A percentile compares a stretch with the other conserved stretches of the same genome.
phyloP scores from a whole-genome alignment of 345 rosid genomes.

The Gossypium rotundifolium region DNA sequence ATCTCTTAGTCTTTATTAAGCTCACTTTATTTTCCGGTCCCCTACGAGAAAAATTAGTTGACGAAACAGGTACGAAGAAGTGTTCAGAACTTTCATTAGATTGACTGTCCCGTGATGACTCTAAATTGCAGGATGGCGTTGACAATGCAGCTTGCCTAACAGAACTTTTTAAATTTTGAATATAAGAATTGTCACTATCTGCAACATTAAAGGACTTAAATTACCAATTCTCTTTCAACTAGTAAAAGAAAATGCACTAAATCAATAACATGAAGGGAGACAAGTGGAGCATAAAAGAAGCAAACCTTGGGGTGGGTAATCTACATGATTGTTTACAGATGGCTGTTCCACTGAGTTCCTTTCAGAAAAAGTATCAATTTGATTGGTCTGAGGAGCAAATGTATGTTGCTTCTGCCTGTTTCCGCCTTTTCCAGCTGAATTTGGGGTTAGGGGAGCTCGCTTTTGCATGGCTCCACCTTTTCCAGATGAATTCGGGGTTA shows the following conservation, averaged over 20 bases:
- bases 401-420: conserved; percentile 33
- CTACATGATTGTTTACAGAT: conserved; percentile 36
- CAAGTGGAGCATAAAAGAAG: conserved; percentile 11
- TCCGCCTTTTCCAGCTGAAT: conserved; percentile 76
- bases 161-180: conserved; percentile 80
- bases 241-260: not conserved
- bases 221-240: not conserved
- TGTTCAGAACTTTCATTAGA: conserved; percentile 79
- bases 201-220: conserved; percentile 27
- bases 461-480: conserved; percentile 73
- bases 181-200: conserved; percentile 58
- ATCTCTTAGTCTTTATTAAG: conserved; percentile 44
- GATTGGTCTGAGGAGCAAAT: conserved; percentile 46
- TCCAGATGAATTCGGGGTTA: conserved; percentile 86
- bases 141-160: conserved; percentile 87
- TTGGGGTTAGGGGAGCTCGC: conserved; percentile 31
- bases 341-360: conserved; percentile 53
- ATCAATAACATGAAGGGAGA: not conserved
- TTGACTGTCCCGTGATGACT: conserved; percentile 63
- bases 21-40: conserved; percentile 50
- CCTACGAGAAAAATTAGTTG: conserved; percentile 45
- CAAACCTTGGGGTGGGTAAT: conserved; percentile 63
- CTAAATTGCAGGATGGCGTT: conserved; percentile 52
- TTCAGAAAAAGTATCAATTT: conserved; percentile 56
- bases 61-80: conserved; percentile 74